phyloP scores from a whole-genome alignment of 192 early-diverging fungal genomes.

The Coemansia sp. region DNA sequence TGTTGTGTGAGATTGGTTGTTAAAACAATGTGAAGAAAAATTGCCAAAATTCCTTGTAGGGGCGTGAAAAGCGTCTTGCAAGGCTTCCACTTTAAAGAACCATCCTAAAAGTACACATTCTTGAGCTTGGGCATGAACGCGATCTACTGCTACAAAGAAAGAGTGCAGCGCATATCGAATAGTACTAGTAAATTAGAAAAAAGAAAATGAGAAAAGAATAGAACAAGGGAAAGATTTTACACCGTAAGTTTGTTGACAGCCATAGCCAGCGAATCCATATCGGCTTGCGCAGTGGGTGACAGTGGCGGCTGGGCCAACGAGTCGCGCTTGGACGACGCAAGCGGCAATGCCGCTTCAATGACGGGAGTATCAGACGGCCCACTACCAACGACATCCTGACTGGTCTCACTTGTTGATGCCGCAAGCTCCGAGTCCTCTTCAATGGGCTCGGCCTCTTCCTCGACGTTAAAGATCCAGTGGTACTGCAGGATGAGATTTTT shows the following conservation, averaged over 20 bases:
- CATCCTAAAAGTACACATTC: no score
- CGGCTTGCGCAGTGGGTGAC: constrained; percentile 29
- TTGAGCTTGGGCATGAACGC: no score
- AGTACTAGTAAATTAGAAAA: neutral
- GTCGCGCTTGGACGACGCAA: constrained; percentile 17
- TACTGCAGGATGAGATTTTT: constrained; percentile 74
- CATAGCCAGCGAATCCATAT: constrained; percentile 40
- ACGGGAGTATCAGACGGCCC: neutral
- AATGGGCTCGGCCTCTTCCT: constrained; percentile 58
- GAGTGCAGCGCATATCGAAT: no score
- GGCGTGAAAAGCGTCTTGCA: no score
- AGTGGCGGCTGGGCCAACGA: constrained; percentile 16
- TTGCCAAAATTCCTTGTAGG: neutral
- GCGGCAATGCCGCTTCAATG: neutral
- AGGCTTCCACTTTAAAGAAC: no score
- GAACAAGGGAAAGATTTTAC: neutral
- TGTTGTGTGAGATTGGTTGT: neutral
- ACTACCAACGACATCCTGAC: neutral
- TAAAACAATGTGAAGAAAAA: neutral
- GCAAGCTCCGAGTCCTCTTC: constrained; percentile 22
- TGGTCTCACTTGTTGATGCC: neutral
- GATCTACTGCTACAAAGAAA: no score
- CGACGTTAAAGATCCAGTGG: constrained; percentile 75
- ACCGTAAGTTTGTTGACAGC: constrained; percentile 43
- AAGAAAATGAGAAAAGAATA: neutral